Conservation (phyloP, 148 eudicot species). For the Cornus controversa region DNA sequence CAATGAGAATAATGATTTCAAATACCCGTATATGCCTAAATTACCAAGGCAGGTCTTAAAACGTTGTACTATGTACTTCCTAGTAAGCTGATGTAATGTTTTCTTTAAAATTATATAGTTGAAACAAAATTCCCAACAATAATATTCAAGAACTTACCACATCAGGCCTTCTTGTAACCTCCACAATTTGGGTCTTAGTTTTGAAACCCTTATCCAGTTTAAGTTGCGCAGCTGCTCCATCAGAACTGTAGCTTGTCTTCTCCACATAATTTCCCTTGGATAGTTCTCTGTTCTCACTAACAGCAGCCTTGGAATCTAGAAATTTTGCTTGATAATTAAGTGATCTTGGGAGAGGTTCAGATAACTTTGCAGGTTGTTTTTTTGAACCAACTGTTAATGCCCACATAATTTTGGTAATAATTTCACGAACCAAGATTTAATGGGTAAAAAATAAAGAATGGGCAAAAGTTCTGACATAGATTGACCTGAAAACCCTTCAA, state of each 20-base stretch:
- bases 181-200: conserved; percentile 3
- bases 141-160: conserved; percentile 8
- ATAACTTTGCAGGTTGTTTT: conserved; percentile 3
- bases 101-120: not conserved
- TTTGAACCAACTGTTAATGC: not conserved
- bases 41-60: not conserved
- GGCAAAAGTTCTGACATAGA: not conserved
- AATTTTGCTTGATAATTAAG: not conserved
- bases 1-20: not conserved
- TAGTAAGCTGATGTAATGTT: not conserved
- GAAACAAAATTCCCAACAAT: not conserved
- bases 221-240: not conserved
- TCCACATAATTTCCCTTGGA: not conserved
- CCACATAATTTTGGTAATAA: not conserved
- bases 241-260: conserved; percentile 3
- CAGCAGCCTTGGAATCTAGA: conserved; percentile 10
- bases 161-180: conserved; percentile 23
- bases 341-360: not conserved
- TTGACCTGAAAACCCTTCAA: conserved; percentile 11
- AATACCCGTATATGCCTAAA: not conserved
- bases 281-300: not conserved
- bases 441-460: not conserved
- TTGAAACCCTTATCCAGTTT: conserved; percentile 9
- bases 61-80: too few relatives aligned
- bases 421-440: not conserved